phyloP scores from a whole-genome alignment of 129 eudicot species.

The Ambrosia artemisiifolia region DNA sequence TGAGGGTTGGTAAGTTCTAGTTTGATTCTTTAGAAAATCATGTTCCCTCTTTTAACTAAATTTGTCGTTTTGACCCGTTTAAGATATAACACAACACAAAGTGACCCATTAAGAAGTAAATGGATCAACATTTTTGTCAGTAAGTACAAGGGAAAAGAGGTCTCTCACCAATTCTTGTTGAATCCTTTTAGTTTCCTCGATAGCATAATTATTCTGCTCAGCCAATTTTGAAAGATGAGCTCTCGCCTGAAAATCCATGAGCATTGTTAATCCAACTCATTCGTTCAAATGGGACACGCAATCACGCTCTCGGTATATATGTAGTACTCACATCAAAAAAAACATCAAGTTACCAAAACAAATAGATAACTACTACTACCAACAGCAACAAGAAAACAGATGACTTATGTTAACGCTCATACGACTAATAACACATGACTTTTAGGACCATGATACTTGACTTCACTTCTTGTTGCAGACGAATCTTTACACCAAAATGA shows the following conservation, averaged over 20 bases:
- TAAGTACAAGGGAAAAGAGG: constrained; percentile 3
- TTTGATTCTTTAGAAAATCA: background rate
- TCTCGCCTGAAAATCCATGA: constrained; percentile 48
- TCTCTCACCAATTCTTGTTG: constrained; percentile 77
- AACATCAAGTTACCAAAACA: background rate
- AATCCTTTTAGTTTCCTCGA: constrained; percentile 55
- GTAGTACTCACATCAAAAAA: background rate
- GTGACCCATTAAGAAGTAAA: background rate
- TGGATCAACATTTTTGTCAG: background rate
- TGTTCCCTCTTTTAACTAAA: background rate
- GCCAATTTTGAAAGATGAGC: constrained; percentile 59
- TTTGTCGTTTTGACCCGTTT: background rate
- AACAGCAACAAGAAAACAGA: background rate
- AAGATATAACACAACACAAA: background rate
- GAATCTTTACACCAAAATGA: no score
- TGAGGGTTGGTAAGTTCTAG: background rate
- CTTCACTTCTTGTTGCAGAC: no score
- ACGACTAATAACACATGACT: background rate
- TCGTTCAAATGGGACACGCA: background rate
- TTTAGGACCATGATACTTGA: background rate
- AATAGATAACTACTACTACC: background rate
- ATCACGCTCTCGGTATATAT: background rate
- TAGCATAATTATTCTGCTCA: constrained; percentile 68
- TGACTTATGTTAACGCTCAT: background rate
- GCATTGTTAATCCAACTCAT: background rate